phyloP scores from a whole-genome alignment of 257 asterid genomes.

The Jaltomata sinuosa region DNA sequence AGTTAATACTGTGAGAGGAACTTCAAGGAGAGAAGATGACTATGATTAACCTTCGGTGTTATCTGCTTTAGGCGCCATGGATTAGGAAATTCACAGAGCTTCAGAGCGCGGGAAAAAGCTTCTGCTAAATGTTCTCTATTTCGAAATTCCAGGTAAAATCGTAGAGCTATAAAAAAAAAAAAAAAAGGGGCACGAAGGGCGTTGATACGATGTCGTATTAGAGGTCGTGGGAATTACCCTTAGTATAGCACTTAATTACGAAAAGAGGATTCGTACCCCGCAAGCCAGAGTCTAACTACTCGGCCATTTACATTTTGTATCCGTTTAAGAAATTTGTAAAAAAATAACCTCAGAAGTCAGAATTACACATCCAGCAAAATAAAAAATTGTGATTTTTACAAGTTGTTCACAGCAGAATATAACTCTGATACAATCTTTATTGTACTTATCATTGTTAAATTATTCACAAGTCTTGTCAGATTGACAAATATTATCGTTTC shows the following conservation, averaged over 20 bases:
- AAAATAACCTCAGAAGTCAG: not conserved
- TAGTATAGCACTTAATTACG: not conserved
- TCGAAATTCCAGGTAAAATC: not conserved
- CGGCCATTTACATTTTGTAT: too few relatives aligned
- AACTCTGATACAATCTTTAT: not conserved
- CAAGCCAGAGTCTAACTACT: too few relatives aligned
- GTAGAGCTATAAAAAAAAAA: not conserved
- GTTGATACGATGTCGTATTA: not conserved
- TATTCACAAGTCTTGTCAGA: not conserved
- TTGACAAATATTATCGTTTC: too few relatives aligned
- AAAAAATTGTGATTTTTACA: not conserved
- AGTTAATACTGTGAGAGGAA: not conserved
- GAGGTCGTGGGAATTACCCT: not conserved
- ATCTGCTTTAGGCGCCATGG: constrained; percentile 88
- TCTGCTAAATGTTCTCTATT: not conserved
- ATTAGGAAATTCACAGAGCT: not conserved
- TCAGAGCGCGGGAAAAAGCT: constrained; percentile 31
- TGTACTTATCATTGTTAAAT: not conserved
- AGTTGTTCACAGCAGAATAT: not conserved
- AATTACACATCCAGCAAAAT: not conserved
- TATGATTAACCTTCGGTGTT: constrained; percentile 58
- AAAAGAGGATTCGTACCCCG: not conserved
- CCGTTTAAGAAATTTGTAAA: not conserved
- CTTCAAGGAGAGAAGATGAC: not conserved
- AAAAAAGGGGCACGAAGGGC: not conserved